Evolutionary conservation across 129 eudicot species (phyloP), one percentile per base, ranked within the genome.

Genomic region (Glebionis coronaria): DNA sequence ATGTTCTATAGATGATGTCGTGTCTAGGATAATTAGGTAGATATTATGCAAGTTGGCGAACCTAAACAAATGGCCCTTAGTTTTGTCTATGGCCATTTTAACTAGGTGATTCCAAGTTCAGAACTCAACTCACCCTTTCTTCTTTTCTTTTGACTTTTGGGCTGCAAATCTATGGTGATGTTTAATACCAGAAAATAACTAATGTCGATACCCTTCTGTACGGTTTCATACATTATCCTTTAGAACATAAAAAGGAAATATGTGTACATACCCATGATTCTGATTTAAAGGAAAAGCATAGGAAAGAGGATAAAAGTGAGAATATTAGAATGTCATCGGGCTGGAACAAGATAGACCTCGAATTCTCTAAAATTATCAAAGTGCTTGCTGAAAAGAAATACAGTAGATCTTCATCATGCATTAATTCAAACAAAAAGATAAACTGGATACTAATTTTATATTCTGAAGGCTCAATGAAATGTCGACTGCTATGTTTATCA

Each of bases 191-290:
- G 8, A 16, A 38, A 57, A 57, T 65, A 66, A n/a, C 5, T 46
- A 56, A 46, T 2, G 44, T 45, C 28, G 9, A 31, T 74, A 57
- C 73, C 61, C 65, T 57, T 27, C 11, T 65, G 61, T 66, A 57
- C 61, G 60, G 79, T 42, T 74, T 38, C 57, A 74, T 56, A 74
- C 67, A 47, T 74, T 29, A 57, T 74, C 67, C 73, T 66, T 5
- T 47, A 46, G 65, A 63, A 52, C 63, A 56, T 44, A 64, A 31
- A 9, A 31, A 5, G 40, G 40, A 31, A 31, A 31, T 31, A 31
- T 0, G 40, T 29, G 4, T 29, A 3, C 35, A 3, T 51, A 19
- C 70, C 56, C 63, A 63, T 73, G 63, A 52, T 63, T 51, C 56
- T 55, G 57, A 73, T 21, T 35, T 25, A 51, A 42, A 52, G 44